These are phyloP conservation scores for Rosa persica DNA, from an alignment of 306 rosid genomes.

Conservation along the genomic window DNA sequence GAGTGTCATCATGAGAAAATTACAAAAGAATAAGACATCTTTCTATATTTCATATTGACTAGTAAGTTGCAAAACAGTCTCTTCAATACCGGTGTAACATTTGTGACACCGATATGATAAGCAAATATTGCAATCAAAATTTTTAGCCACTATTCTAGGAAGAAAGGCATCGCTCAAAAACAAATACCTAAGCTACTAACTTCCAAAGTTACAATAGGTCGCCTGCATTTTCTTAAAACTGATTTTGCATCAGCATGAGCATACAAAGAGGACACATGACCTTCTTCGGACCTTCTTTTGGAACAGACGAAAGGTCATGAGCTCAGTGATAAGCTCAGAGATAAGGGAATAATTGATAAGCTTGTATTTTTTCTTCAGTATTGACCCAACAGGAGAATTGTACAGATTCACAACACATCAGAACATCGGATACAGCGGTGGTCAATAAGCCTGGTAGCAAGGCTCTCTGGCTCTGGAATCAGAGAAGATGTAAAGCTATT, in stretches of 20 bases:
- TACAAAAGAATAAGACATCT: constrained; percentile 2
- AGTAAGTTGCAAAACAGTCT: not conserved
- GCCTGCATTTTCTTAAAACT: not conserved
- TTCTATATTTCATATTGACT: constrained; percentile 11
- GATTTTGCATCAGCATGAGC: not conserved
- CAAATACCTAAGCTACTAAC: constrained; percentile 1
- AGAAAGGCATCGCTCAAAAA: not conserved
- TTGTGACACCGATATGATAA: not conserved
- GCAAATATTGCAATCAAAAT: not conserved
- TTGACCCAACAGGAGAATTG: not conserved
- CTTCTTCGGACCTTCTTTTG: constrained; percentile 13
- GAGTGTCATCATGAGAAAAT: not conserved
- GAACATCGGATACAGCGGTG: constrained; percentile 65
- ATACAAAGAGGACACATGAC: constrained; percentile 13
- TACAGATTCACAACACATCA: constrained; percentile 57
- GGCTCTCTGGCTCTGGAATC: constrained; percentile 83
- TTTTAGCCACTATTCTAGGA: not conserved
- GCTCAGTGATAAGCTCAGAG: constrained; percentile 15
- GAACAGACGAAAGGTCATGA: constrained; percentile 4
- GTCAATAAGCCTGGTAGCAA: constrained; percentile 68
- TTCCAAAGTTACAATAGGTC: constrained; percentile 5
- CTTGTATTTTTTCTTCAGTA: not conserved
- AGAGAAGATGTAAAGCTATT: constrained; percentile 72
- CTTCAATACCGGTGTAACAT: not conserved
- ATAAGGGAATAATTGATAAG: constrained; percentile 12